Evolutionary conservation across 2,329 filamentous ascomycete species (phyloP).

Genomic region (Hypoxylon sp.): DNA sequence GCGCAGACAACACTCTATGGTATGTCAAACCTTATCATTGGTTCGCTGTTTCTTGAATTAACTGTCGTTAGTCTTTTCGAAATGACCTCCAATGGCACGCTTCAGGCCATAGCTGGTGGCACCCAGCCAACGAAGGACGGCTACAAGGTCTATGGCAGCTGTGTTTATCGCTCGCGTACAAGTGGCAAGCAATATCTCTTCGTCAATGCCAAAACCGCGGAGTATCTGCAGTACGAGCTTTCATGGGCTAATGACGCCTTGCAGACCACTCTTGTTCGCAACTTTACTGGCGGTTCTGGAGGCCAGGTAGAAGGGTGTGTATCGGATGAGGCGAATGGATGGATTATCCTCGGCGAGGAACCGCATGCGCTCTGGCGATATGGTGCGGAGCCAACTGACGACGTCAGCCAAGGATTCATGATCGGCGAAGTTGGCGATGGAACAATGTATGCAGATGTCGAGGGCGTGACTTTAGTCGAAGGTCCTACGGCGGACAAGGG

Average conservation of each 20-base stretch:
- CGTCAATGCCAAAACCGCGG: slow-evolving; percentile 67
- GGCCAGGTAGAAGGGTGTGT: slow-evolving; percentile 70
- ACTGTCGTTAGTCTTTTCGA: slow-evolving; percentile 61
- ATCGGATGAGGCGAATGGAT: slow-evolving; percentile 65
- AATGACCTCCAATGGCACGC: slow-evolving; percentile 62
- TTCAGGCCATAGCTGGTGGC: slow-evolving; percentile 61
- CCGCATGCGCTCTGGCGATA: slow-evolving; percentile 67
- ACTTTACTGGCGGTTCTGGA: slow-evolving; percentile 65
- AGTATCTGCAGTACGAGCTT: slow-evolving; percentile 69
- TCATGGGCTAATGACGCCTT: slow-evolving; percentile 60
- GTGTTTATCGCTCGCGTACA: slow-evolving; percentile 63
- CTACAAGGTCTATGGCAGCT: slow-evolving; percentile 67
- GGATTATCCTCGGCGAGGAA: slow-evolving; percentile 67
- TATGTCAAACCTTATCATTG: slow-evolving; percentile 50
- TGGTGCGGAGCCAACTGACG: slow-evolving; percentile 63
- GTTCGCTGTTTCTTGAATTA: neutral
- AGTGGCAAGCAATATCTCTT: slow-evolving; percentile 67
- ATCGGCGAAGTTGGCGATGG: slow-evolving; percentile 64
- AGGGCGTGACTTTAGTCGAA: slow-evolving; percentile 66
- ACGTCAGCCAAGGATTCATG: slow-evolving; percentile 52
- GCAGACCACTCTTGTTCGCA: slow-evolving; percentile 63
- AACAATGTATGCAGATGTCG: slow-evolving; percentile 66
- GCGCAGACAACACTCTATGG: slow-evolving; percentile 67
- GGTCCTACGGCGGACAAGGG: slow-evolving; percentile 61
- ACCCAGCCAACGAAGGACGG: slow-evolving; percentile 61